phyloP scores from a whole-genome alignment of 192 early-diverging fungal genomes.

The Neocallimastix lanati region DNA sequence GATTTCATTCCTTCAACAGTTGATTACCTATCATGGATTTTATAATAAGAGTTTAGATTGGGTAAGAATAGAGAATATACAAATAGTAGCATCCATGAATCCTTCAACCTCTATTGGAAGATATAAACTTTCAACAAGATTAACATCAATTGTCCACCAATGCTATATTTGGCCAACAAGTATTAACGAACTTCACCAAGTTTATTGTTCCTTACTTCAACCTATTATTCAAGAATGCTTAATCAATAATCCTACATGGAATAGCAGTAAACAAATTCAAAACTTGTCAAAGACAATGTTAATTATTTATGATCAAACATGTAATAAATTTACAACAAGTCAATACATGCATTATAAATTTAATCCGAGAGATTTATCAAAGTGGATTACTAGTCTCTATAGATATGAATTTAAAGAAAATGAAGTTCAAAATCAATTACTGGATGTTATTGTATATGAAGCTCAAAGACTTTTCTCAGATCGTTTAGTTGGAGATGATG shows the following conservation, averaged over 20 bases:
- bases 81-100: constrained; percentile 38
- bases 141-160: constrained; percentile 26
- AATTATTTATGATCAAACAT: constrained; percentile 18
- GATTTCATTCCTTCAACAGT: constrained; percentile 33
- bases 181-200: constrained; percentile 18
- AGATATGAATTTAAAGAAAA: constrained; percentile 14
- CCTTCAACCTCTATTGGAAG: constrained; percentile 24
- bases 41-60: constrained; percentile 31
- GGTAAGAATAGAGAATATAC: constrained; percentile 33
- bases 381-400: constrained; percentile 16
- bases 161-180: constrained; percentile 23
- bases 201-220: constrained; percentile 18
- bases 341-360: constrained; percentile 28
- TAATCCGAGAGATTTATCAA: constrained; percentile 27
- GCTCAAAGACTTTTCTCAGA: constrained; percentile 25
- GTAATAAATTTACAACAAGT: constrained; percentile 26
- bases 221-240: constrained; percentile 12
- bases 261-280: constrained; percentile 16
- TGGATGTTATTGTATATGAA: constrained; percentile 24
- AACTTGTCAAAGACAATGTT: constrained; percentile 24
- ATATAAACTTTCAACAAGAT: constrained; percentile 25
- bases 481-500: constrained; percentile 16
- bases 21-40: constrained; percentile 34
- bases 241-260: constrained; percentile 19
- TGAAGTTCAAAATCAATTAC: constrained; percentile 14